These are phyloP conservation scores for Epichloe glyceriae DNA, from an alignment of 2,329 filamentous ascomycete genomes.

Conservation along the genomic window DNA sequence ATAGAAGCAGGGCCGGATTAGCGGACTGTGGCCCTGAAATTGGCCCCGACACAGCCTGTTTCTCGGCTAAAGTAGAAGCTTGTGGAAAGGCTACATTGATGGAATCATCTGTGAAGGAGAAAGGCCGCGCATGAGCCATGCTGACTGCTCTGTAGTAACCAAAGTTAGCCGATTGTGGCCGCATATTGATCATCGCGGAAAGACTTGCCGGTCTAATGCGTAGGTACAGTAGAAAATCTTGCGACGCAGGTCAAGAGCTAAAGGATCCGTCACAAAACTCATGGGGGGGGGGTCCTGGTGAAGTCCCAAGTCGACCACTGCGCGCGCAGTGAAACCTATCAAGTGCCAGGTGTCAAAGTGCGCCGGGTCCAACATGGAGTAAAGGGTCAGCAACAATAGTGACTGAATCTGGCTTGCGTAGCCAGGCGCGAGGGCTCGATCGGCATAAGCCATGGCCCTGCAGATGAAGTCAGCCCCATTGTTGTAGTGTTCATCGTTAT, in stretches of 20 bases:
- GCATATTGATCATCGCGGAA: not conserved
- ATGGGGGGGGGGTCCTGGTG: constrained; percentile 80
- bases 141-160: constrained; percentile 55
- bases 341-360: constrained; percentile 93
- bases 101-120: constrained; percentile 88
- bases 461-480: constrained; percentile 44
- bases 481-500: constrained; percentile 49
- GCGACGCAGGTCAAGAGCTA: constrained; percentile 62
- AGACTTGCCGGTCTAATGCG: constrained; percentile 63
- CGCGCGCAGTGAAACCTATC: constrained; percentile 78
- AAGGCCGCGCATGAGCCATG: constrained; percentile 74
- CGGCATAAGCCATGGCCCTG: constrained; percentile 61
- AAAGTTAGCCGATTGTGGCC: constrained; percentile 9
- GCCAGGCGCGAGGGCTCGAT: constrained; percentile 73
- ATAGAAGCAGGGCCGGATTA: constrained; percentile 63
- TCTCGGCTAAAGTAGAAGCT: constrained; percentile 27
- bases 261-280: constrained; percentile 52
- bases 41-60: constrained; percentile 28
- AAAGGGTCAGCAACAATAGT: constrained; percentile 73
- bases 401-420: constrained; percentile 79
- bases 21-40: constrained; percentile 37
- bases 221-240: constrained; percentile 87
- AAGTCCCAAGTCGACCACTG: constrained; percentile 77
- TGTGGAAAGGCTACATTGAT: constrained; percentile 68
- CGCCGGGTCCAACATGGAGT: constrained; percentile 76